These are phyloP conservation scores for Penicillium cosmopolitanum DNA, from an alignment of 495 filamentous ascomycete genomes.

Conservation along the genomic window DNA sequence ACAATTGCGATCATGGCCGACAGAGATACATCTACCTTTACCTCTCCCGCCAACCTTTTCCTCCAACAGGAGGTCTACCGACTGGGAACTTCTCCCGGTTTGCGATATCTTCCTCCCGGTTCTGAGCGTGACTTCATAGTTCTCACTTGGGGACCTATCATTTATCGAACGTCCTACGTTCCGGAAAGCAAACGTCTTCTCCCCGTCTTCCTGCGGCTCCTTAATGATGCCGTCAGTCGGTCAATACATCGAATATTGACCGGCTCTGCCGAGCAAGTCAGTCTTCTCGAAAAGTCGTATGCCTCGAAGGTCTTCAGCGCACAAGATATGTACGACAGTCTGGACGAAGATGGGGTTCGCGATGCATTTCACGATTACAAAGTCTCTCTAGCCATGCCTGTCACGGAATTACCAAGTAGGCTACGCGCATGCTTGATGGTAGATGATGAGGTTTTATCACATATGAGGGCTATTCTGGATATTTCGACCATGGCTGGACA, in stretches of 20 bases:
- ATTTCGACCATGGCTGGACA: conserved; percentile 9
- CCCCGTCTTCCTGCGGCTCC: conserved; percentile 26
- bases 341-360: conserved; percentile 24
- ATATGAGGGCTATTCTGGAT: conserved; percentile 17
- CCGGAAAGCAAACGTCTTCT: conserved; percentile 27
- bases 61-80: conserved; percentile 36
- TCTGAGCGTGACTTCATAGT: conserved; percentile 34
- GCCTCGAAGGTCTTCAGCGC: conserved; percentile 31
- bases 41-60: conserved; percentile 23
- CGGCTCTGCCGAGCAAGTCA: conserved; percentile 26
- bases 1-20: conserved; percentile 8
- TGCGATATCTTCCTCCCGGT: conserved; percentile 30
- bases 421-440: conserved; percentile 33
- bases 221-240: conserved; percentile 28
- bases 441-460: conserved; percentile 26
- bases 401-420: conserved; percentile 32
- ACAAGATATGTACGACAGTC: conserved; percentile 13
- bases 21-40: conserved; percentile 6
- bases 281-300: conserved; percentile 24
- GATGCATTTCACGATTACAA: conserved; percentile 35
- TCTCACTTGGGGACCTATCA: conserved; percentile 35
- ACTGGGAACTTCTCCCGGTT: conserved; percentile 30
- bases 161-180: conserved; percentile 35
- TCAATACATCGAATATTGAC: conserved; percentile 24
- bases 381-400: conserved; percentile 27